phyloP scores from a whole-genome alignment of 352 stramenopile genomes.

The Phytophthora europaea region DNA sequence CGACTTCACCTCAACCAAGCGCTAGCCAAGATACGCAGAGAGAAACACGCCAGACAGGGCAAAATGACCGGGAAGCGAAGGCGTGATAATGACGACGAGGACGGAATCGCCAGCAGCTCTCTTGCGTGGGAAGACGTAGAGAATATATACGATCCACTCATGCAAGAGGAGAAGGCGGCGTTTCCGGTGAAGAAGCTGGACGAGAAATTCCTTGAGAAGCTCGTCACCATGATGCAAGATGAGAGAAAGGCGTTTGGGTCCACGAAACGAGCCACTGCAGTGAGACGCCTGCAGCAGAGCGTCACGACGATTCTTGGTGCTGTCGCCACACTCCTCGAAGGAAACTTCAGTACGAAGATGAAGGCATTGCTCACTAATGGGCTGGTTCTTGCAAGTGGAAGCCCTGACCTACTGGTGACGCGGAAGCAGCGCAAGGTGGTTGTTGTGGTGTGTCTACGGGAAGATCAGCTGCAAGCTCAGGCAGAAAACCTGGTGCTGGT shows the following conservation, averaged over 20 bases:
- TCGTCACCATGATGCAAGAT: constrained; percentile 2
- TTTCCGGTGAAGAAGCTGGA: constrained; percentile 11
- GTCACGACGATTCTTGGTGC: constrained; percentile 5
- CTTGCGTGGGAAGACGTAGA: neutral
- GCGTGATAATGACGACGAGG: neutral
- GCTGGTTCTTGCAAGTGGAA: neutral
- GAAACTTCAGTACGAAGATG: constrained; percentile 3
- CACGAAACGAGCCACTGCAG: constrained; percentile 1
- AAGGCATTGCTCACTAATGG: neutral
- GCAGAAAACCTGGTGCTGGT: constrained; percentile 7
- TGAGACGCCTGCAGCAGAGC: constrained; percentile 10
- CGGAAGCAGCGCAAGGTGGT: constrained; percentile 1
- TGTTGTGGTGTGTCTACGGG: neutral
- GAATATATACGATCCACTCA: constrained; percentile 2
- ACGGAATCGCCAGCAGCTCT: neutral
- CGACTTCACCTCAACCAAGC: constrained; percentile 6
- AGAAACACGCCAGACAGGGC: neutral
- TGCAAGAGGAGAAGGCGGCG: constrained; percentile 5
- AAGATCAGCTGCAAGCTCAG: constrained; percentile 1
- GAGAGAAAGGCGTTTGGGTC: constrained; percentile 7
- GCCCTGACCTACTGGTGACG: constrained; percentile 1
- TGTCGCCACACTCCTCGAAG: constrained; percentile 7
- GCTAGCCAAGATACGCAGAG: neutral
- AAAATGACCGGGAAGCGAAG: constrained; percentile 5
- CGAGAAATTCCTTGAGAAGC: neutral